Evolutionary conservation across 2,329 filamentous ascomycete genomes (phyloP), one percentile per base, ranked within the genome.

Genomic region (Scolecobasidium constrictum): DNA sequence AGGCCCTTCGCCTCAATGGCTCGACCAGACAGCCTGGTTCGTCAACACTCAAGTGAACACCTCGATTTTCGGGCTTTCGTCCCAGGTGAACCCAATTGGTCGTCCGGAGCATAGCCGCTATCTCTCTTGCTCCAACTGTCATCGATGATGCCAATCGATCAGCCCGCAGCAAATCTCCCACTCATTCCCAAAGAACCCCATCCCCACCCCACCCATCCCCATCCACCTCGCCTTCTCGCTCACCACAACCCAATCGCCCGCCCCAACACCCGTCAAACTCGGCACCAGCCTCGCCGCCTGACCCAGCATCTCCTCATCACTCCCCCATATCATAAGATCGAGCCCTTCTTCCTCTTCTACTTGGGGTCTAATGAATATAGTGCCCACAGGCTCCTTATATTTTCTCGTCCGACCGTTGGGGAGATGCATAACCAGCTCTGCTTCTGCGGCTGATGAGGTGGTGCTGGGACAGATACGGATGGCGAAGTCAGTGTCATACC

Each of bases 321-420:
- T 51, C 13, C 72, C 75, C 75, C 73, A 78, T 5, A 78, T 53
- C 3, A 77, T 66, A 26, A 78, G 54, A 50, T 75, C 73, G 39
- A 77, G 56, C 44, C 69, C 67, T 20, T 59, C 55, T 2, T 56
- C 51, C 20, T 72, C 48, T 20, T 59, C 55, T 2, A 56, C 51
- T 20, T 72, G 48, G 3, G 73, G 73, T 17, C 67, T 62, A 11
- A 78, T 52, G 49, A 71, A 77, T 13, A 72, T 63, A 3, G 71
- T 68, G 65, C 69, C 35, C 26, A 40, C 36, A 13, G 33, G 23
- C 22, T 35, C 12, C 20, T 41, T 7, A 19, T 36, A 19, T 28
- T 17, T 23, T n/a, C 31, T 20, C 6, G 11, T 7, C 9, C 26
- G 26, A 31, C 26, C 26, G 9, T 9, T 7, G 9, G n/a, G n/a